These are phyloP conservation scores for Arachis stenosperma DNA, from an alignment of 306 rosid species.

Conservation along the genomic window DNA sequence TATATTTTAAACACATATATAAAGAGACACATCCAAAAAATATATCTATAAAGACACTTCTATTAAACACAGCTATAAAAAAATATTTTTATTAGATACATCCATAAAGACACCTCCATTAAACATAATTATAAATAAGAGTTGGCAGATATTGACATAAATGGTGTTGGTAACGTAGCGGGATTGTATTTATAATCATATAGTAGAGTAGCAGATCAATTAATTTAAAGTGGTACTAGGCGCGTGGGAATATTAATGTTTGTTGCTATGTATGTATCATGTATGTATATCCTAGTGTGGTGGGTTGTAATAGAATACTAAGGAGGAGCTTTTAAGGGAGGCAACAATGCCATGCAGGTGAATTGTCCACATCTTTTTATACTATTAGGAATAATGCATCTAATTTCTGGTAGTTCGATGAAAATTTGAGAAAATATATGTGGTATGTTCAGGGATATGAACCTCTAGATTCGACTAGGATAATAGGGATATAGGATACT, in stretches of 20 bases:
- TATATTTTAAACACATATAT: too few relatives aligned
- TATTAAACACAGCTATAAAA: too few relatives aligned
- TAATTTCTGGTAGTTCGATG: conserved; percentile 42
- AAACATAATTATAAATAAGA: too few relatives aligned
- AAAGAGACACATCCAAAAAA: too few relatives aligned
- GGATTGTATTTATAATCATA: background rate
- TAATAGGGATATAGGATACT: background rate
- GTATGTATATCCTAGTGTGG: background rate
- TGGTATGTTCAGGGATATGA: conserved; percentile 13
- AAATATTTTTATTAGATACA: too few relatives aligned
- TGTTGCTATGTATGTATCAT: background rate
- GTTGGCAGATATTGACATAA: too few relatives aligned
- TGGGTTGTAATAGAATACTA: conserved; percentile 7
- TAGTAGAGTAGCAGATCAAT: background rate
- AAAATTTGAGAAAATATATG: background rate
- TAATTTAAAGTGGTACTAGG: background rate
- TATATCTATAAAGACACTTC: too few relatives aligned
- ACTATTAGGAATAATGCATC: conserved; percentile 27
- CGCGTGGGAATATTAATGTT: conserved; percentile 25
- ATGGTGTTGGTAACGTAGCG: too few relatives aligned
- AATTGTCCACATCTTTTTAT: conserved; percentile 38
- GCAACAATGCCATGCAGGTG: conserved; percentile 50
- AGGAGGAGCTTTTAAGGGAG: conserved; percentile 48
- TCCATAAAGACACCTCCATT: too few relatives aligned
- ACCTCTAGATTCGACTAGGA: background rate